Evolutionary conservation across 140 eudicot genomes (phyloP), one percentile per base, ranked within the genome.

Genomic region (Stevia rebaudiana): DNA sequence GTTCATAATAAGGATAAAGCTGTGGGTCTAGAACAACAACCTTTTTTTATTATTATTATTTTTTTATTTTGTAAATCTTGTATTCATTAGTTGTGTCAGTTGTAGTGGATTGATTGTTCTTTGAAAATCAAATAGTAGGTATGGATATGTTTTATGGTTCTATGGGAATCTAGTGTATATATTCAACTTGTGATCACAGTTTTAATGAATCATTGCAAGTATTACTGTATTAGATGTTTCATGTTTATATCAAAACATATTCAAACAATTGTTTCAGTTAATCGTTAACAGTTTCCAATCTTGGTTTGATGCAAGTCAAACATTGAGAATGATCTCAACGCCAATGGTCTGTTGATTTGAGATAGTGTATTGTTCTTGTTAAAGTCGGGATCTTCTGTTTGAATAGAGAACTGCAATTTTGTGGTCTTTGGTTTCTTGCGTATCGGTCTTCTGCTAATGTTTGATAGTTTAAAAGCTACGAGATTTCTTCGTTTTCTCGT

Each of bases 291-390:
- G 10, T 67, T 52, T 17, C 51, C 66, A 33, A 75, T 75, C 75
- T 52, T 68, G 8, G 75, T 22, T 12, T 31, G 76, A 48, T 74
- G 90, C 74, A 84, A 61, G 73, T 87, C 86, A 37, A 82, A 84
- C 71, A 84, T 63, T 0, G 88, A 82, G 67, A 78, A 84, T 15
- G 97, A 82, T 48, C 88, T 53, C 66, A 71, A 54, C 17, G 80
- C 55, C 24, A 76, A 23, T 0, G 83, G 33, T 48, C 56, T 72
- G n/a, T 63, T 69, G 19, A 18, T 31, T n/a, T 71, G 59, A 65
- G 75, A 69, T 49, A 35, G 59, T 61, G 60, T 42, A 42, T 41
- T 17, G 0, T 16, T 56, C 10, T 42, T 51, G 50, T 13, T 18
- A 5, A 76, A 50, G 15, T 58, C 33, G 3, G 70, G 41, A 42